Evolutionary conservation across 768 basidiomycete genomes (phyloP), one percentile per base, ranked within the genome.

Genomic region (Udeniomyces megalosporus): DNA sequence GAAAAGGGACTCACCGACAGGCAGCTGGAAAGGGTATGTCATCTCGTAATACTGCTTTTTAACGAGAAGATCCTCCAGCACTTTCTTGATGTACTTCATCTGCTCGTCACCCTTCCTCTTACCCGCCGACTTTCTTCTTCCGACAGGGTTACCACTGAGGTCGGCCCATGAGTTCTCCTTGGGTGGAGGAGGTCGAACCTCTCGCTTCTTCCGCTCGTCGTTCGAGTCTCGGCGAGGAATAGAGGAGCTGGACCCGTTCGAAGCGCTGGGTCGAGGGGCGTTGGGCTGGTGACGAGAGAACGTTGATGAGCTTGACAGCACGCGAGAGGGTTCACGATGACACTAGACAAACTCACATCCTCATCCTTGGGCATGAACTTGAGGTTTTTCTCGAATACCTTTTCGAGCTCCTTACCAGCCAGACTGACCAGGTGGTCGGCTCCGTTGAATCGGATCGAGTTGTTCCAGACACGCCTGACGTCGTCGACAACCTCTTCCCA

Each of bases 161-260:
- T 93, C 51, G 11, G 51, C 31, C 51, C 51, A 95, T 0, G 84
- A 80, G 11, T 91, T 74, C 69, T 96, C 93, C 74, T 90, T 92
- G 0, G 90, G 83, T 24, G 89, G 85, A 12, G 92, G 93, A 3
- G 93, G 88, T 70, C 96, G 93, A 31, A 96, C 92, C 73, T 99
- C 95, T 58, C 95, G 87, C 76, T 96, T 97, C 1, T 93, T 93
- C n/a, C 95, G 83, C 26, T 69, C 28, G 22, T 59, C 67, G 42
- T 69, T 62, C 28, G 83, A 84, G 50, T 70, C 70, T 14, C 89
- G 86, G 60, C 89, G 81, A 67, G 90, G 86, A 61, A 82, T 81
- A 46, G 90, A 20, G 59, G 59, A 22, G 49, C 59, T 11, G n/a
- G 44, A 51, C 31, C 55, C 55, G 88, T 2, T 88, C 11, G 87